Percentiles rank a stretch among this genome's conserved stretches.
These are phyloP conservation scores for Vitis labrusca DNA, from an alignment of 164 flowering plant genomes.

Conservation along the genomic window DNA sequence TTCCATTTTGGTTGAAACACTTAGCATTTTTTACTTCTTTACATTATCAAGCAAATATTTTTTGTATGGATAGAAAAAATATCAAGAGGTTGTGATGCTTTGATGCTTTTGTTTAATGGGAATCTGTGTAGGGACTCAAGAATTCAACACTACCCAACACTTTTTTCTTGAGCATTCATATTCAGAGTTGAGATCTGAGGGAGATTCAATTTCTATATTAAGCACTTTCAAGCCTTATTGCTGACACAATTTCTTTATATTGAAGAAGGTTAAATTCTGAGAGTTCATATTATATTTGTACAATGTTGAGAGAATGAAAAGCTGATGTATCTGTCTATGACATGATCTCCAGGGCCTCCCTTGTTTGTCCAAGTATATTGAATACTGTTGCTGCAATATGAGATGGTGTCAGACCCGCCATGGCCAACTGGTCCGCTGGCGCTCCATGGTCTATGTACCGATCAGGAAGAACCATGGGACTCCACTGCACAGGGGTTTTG, in stretches of 20 bases:
- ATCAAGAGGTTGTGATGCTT: too few relatives aligned
- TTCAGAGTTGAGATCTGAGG: background rate
- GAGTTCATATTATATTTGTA: background rate
- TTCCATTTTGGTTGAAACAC: too few relatives aligned
- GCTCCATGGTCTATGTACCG: slow-evolving; percentile 92
- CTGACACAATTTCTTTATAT: too few relatives aligned
- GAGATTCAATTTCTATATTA: background rate
- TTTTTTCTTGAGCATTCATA: too few relatives aligned
- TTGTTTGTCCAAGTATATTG: slow-evolving; percentile 73
- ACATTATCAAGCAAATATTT: too few relatives aligned
- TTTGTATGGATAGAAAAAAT: too few relatives aligned
- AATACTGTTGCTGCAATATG: slow-evolving; percentile 87
- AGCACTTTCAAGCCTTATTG: too few relatives aligned
- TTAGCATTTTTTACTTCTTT: too few relatives aligned
- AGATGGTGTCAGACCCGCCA: slow-evolving; percentile 89
- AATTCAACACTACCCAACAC: too few relatives aligned
- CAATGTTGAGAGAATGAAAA: background rate
- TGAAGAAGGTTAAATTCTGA: background rate
- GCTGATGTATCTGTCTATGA: slow-evolving; percentile 7
- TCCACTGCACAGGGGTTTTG: slow-evolving; percentile 68
- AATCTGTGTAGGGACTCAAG: too few relatives aligned
- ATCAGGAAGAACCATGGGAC: slow-evolving; percentile 92
- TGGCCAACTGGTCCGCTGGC: slow-evolving; percentile 64
- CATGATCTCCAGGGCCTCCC: slow-evolving; percentile 84
- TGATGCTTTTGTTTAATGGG: too few relatives aligned